Evolutionary conservation across 2,329 filamentous ascomycete species (phyloP), one percentile per base, ranked within the genome.

Genomic region (Aspergillus sclerotialis): DNA sequence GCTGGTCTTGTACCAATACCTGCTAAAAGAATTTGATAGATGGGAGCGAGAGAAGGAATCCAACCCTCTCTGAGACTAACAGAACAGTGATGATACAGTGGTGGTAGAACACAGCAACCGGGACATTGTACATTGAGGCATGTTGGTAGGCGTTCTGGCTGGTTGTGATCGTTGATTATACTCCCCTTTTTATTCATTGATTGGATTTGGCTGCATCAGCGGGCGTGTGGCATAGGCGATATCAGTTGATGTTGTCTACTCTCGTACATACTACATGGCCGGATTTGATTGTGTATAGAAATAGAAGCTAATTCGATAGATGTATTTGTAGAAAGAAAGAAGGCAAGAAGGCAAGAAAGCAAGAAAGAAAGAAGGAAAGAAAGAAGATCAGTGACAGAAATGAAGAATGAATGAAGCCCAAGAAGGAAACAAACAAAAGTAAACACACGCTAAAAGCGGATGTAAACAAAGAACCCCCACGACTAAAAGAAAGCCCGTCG

Each of bases 1-100:
- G 90, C 70, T 96, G 56, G 89, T 96, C 49, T 70, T 95, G 59
- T 96, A 96, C 61, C 90, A 96, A 66, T 83, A 81, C 40, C 69
- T 96, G 36, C 65, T 96, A 55, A 80, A 83, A 52, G 78, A 81
- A 62, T 73, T 96, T 46, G 83, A 89, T 39, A 48, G 63, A n/a
- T 64, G 69, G 49, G 63, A 57, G 28, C 37, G 33, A n/a, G 19
- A 39, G 7, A 45, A 49, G 16, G 56, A 54, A 33, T 27, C 46
- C 17, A 34, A 29, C 12, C 42, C 46, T 13, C 39, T 53, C 11
- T 44, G 35, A 42, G 13, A 10, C 19, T n/a, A n/a, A n/a, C n/a
- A n/a, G n/a, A n/a, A n/a, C n/a, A n/a, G n/a, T n/a, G n/a, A n/a
- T n/a, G n/a, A n/a, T n/a, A n/a, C n/a, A n/a, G n/a, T n/a, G n/a